A percentile compares a stretch with the other conserved stretches of the same genome.
These are phyloP conservation scores for Fusarium coicis DNA, from an alignment of 2,329 filamentous ascomycete species.

Conservation along the genomic window DNA sequence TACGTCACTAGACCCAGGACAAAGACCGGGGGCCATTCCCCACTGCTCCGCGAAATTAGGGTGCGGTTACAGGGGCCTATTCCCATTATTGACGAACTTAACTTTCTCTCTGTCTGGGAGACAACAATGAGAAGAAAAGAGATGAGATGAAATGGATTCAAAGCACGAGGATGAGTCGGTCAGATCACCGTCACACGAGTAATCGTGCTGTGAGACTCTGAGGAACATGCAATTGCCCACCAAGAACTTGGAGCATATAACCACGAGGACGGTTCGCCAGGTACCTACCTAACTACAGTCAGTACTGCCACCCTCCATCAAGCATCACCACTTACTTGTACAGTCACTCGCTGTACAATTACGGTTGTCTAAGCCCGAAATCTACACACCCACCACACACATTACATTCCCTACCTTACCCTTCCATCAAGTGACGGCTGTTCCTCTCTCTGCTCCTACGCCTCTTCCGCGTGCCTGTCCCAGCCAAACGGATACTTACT, in stretches of 20 bases:
- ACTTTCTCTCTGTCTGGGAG: not conserved
- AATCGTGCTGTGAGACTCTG: not conserved
- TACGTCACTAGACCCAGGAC: slow-evolving; percentile 32
- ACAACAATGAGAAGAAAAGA: not conserved
- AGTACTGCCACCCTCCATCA: slow-evolving; percentile 14
- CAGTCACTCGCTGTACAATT: not conserved
- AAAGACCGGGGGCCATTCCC: slow-evolving; percentile 15
- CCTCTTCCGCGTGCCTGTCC: slow-evolving; percentile 28
- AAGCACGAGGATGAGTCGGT: not conserved
- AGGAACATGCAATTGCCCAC: not conserved
- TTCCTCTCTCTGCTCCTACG: slow-evolving; percentile 18
- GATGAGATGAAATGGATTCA: not conserved
- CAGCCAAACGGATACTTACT: not conserved
- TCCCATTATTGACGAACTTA: not conserved
- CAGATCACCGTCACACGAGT: slow-evolving; percentile 23
- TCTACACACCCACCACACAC: slow-evolving; percentile 30
- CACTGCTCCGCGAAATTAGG: slow-evolving; percentile 30
- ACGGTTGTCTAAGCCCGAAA: slow-evolving; percentile 7
- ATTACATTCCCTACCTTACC: slow-evolving; percentile 2
- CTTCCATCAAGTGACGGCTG: slow-evolving; percentile 24
- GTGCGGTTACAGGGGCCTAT: slow-evolving; percentile 1
- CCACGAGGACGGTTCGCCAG: not conserved
- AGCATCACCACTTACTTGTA: slow-evolving; percentile 4
- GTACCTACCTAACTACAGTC: not conserved
- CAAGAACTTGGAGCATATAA: not conserved